phyloP scores from a whole-genome alignment of 345 rosid genomes.

The Euphorbia tirucalli region DNA sequence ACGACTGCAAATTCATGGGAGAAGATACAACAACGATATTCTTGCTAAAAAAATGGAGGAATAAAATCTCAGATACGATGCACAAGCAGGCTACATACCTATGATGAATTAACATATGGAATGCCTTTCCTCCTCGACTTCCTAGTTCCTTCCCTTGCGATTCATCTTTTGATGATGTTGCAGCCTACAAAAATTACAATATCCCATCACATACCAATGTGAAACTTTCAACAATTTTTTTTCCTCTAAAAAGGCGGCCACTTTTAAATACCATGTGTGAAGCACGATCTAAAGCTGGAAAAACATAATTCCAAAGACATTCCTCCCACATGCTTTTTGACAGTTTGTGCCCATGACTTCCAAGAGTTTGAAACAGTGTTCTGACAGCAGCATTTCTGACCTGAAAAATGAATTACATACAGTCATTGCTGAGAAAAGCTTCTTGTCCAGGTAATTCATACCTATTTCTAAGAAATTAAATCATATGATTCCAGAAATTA shows the following conservation, averaged over 20 bases:
- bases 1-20: slow-evolving; percentile 57
- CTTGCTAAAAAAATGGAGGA: slow-evolving; percentile 2
- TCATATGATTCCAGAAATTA: too few relatives aligned
- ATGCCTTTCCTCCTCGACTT: slow-evolving; percentile 90
- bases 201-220: slow-evolving; percentile 4
- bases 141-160: slow-evolving; percentile 98
- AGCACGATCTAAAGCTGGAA: slow-evolving; percentile 82
- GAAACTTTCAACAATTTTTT: neutral
- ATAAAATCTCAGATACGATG: slow-evolving; percentile 1
- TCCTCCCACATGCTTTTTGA: slow-evolving; percentile 96
- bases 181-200: slow-evolving; percentile 59
- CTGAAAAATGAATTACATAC: slow-evolving; percentile 40
- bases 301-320: slow-evolving; percentile 94
- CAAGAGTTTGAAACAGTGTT: slow-evolving; percentile 88
- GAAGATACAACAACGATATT: slow-evolving; percentile 7
- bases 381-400: slow-evolving; percentile 97
- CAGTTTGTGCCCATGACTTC: slow-evolving; percentile 91
- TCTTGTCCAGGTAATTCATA: neutral
- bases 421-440: slow-evolving; percentile 1
- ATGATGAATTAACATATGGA: slow-evolving; percentile 98
- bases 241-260: neutral
- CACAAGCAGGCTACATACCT: slow-evolving; percentile 45
- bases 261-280: slow-evolving; percentile 76
- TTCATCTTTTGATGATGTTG: slow-evolving; percentile 98
- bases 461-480: neutral